Conservation (phyloP, 2,329 filamentous ascomycete genomes). For the Penicillium sp. region DNA sequence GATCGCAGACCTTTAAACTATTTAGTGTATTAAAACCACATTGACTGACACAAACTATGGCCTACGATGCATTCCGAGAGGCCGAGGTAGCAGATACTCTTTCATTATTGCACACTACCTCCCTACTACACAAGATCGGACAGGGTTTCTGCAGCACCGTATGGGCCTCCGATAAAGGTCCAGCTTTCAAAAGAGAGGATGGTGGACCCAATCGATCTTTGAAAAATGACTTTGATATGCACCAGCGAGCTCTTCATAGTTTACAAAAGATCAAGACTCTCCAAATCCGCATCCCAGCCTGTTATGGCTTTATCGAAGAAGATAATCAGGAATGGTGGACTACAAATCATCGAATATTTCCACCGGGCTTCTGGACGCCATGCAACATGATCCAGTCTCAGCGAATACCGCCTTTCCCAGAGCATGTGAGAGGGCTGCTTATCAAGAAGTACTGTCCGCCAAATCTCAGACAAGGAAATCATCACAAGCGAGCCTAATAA, state of each 20-base stretch:
- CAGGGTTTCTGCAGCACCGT: conserved; percentile 35
- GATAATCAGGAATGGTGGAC: conserved; percentile 29
- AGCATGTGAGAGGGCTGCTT: conserved; percentile 27
- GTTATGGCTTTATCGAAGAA: conserved; percentile 25
- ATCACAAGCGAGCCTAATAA: conserved; percentile 34
- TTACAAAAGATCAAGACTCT: conserved; percentile 1
- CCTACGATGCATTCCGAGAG: too few species aligned
- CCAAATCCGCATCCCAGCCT: conserved; percentile 24
- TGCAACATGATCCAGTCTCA: conserved; percentile 38
- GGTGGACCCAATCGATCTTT: conserved; percentile 30
- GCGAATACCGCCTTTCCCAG: conserved; percentile 35
- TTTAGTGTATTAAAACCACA: too few species aligned
- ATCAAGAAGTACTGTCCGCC: conserved; percentile 36
- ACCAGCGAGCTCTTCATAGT: conserved; percentile 22
- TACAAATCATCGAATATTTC: conserved; percentile 26
- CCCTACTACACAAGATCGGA: conserved; percentile 23
- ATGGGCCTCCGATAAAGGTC: conserved; percentile 24
- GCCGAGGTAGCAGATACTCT: too few species aligned
- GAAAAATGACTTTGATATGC: conserved; percentile 34
- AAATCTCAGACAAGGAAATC: conserved; percentile 24
- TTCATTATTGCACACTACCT: too few species aligned
- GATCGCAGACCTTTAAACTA: too few species aligned
- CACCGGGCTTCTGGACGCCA: conserved; percentile 22
- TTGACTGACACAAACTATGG: too few species aligned
- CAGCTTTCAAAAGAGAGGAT: conserved; percentile 37